Base-by-base conservation (phyloP, 768 basidiomycete species). In the Hortiboletus campestris region DNA sequence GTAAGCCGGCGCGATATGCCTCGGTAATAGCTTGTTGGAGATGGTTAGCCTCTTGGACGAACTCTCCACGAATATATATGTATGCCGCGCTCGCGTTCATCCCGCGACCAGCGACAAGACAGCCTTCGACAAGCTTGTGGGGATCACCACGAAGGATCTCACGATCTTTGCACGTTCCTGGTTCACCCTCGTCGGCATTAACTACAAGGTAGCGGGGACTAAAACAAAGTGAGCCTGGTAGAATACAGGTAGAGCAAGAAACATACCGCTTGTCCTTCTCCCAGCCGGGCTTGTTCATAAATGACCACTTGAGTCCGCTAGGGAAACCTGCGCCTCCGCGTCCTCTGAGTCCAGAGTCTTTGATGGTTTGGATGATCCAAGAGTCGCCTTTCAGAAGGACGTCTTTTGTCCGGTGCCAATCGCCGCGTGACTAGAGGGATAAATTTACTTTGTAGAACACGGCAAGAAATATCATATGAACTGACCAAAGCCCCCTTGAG, bases 281-380 rank as follows among this genome's bases (percentile, higher is more conserved):
- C 96, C 96, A 98, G 28, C 87, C 86, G n/a, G 94, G 95, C 75
- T 98, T 99, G 81, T 99, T 98, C 96, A 98, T 96, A 72, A 94
- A 94, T 66, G 88, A 90, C 95, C 95, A 98, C 71, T 98, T 98
- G 64, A 98, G 78, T 22, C 96, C 96, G 61, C 88, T 90, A 0
- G 96, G 96, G 70, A 99, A 99, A 29, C 96, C 96, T 40, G 96
- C 96, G 49, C 96, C 96, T 49, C 96, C 96, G 52, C 96, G 87
- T 13, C 96, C 96, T 67, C 96, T 85, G 35, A 98, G 81, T 44
- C 96, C 96, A 20, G 94, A 97, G 66, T 92, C 93, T 72, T 99
- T 98, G 67, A 98, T 91, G 42, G 85, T 86, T 68, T 97, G 87
- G 56, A 98, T 98, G 64, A 98, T 94, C 94, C 94, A 99, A 8